Base-by-base conservation (phyloP, 164 flowering plant species). In the Houttuynia cordata region DNA sequence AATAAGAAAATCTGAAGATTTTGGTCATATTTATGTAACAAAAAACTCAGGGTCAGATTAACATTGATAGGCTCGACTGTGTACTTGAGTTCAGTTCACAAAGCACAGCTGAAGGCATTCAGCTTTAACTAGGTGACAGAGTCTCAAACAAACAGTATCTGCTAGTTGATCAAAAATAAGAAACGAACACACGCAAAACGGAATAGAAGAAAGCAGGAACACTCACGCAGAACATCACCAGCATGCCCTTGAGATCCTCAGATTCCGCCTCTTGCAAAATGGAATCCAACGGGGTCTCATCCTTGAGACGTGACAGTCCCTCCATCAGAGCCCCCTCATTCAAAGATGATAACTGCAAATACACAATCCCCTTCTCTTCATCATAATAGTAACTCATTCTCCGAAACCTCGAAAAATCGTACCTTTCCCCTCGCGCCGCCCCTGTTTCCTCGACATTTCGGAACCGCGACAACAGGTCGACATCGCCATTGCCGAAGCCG, bases 171-270 rank as follows among this genome's bases (percentile, higher is more conserved):
- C 4, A 30, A 30, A 30, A 2, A 30, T 2, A 30, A 30, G 37
- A 30, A 30, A 30, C 37, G 37, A 30, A 6, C 6, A 30, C 2
- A 30, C 0, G 3, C 13, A 12, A 12, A 45, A 14, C 1, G 4
- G 22, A 62, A 49, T 7, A 18, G 14, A 47, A 1, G 19, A 13
- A 19, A n/a, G n/a, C n/a, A 52, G 40, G 34, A 20, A 15, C 51
- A 80, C 92, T 81, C 63, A 90, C 95, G 47, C 88, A 78, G 76
- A 90, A 90, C 91, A 90, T 83, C 62, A 87, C 73, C 14, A 87
- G 82, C 84, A 86, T 60, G 12, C 85, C 97, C 40, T 83, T 83
- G 56, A 87, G 84, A 64, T 90, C 86, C 61, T 79, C 87, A 22
- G 79, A 74, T 53, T 86, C 85, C 5, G 63, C 72, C 25, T 83